Percentiles rank a stretch among this genome's conserved stretches.
These are phyloP conservation scores for Cystobasidium pallidum DNA, from an alignment of 1,284 basidiomycete genomes.

Conservation along the genomic window DNA sequence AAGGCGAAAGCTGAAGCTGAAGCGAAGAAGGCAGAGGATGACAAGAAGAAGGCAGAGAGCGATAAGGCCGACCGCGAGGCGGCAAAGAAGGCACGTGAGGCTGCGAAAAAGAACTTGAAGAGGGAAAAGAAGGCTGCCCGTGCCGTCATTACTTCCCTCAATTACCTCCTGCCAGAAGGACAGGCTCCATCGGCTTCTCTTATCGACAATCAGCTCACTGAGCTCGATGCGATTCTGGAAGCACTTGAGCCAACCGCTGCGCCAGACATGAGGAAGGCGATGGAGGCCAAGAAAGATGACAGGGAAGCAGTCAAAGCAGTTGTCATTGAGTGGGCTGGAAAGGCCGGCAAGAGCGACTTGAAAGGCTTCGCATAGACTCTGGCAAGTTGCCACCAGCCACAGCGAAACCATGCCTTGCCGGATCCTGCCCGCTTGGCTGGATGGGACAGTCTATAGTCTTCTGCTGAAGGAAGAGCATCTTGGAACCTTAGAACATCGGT, in stretches of 20 bases:
- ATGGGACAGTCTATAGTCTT: too few relatives aligned
- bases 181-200: slow-evolving; percentile 59
- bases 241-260: slow-evolving; percentile 62
- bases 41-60: slow-evolving; percentile 51
- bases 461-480: too few relatives aligned
- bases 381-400: not conserved
- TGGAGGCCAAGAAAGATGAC: slow-evolving; percentile 56
- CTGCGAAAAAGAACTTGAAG: slow-evolving; percentile 63
- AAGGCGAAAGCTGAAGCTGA: slow-evolving; percentile 76
- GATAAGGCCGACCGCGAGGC: slow-evolving; percentile 70
- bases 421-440: not conserved
- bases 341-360: slow-evolving; percentile 59
- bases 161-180: slow-evolving; percentile 63
- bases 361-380: slow-evolving; percentile 58
- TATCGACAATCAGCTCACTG: slow-evolving; percentile 63
- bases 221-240: slow-evolving; percentile 62
- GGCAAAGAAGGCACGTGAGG: slow-evolving; percentile 89
- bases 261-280: slow-evolving; percentile 61
- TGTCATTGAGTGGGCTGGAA: slow-evolving; percentile 55
- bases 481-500: too few relatives aligned
- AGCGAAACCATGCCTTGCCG: not conserved
- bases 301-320: slow-evolving; percentile 56
- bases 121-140: slow-evolving; percentile 62
- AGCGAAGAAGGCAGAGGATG: slow-evolving; percentile 74
- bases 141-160: slow-evolving; percentile 61